Conservation (phyloP, 2,329 filamentous ascomycete species). For the Cryphonectria radicalis region DNA sequence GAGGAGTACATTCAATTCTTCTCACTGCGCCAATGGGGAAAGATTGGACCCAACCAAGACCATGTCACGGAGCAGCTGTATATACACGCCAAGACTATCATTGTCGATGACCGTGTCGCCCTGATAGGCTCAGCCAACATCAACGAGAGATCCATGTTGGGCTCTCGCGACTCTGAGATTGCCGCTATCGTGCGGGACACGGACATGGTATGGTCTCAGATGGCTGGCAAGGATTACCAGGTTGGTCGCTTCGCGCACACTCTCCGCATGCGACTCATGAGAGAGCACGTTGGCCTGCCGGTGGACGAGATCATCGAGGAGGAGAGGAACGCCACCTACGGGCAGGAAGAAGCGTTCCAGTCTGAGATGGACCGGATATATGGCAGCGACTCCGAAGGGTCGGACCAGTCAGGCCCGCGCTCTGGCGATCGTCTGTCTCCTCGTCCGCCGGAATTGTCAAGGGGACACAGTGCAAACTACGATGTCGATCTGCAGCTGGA, state of each 20-base stretch:
- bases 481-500: conserved; percentile 62
- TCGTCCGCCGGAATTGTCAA: conserved; percentile 35
- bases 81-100: conserved; percentile 95
- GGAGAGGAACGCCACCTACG: conserved; percentile 69
- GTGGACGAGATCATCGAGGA: conserved; percentile 89
- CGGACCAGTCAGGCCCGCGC: conserved; percentile 17
- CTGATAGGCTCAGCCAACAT: conserved; percentile 98
- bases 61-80: conserved; percentile 96
- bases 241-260: conserved; percentile 94
- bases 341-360: conserved; percentile 58
- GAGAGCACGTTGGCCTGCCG: conserved; percentile 94
- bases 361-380: conserved; percentile 68
- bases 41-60: conserved; percentile 79
- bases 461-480: conserved; percentile 73
- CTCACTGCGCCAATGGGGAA: conserved; percentile 88
- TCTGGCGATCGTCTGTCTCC: conserved; percentile 15
- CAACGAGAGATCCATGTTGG: conserved; percentile 95
- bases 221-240: conserved; percentile 87
- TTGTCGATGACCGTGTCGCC: conserved; percentile 90
- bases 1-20: conserved; percentile 97
- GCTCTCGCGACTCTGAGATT: conserved; percentile 87
- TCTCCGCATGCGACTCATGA: conserved; percentile 89
- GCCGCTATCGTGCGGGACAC: conserved; percentile 90
- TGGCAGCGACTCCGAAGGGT: conserved; percentile 46
- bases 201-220: conserved; percentile 88